Evolutionary conservation across 371 early-diverging fungal species (phyloP).

Genomic region (Syncephalastrum monosporum): DNA sequence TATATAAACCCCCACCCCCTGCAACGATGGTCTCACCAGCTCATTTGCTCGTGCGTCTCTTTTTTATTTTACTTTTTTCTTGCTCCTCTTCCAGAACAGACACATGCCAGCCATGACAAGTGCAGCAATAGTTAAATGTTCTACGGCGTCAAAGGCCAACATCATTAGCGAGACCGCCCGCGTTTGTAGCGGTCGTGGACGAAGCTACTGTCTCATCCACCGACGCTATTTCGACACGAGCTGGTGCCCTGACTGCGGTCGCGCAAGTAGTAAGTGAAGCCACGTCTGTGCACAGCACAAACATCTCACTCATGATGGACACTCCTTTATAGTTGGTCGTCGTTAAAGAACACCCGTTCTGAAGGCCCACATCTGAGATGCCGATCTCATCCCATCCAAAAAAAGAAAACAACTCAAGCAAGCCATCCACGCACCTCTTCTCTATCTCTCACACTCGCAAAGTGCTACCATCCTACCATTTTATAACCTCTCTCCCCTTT

Average conservation of each 20-base stretch:
- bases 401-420: constrained; percentile 6
- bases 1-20: too few relatives aligned
- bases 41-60: too few relatives aligned
- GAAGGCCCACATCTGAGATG: neutral
- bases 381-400: constrained; percentile 2
- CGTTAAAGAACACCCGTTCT: constrained; percentile 1
- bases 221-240: constrained; percentile 24
- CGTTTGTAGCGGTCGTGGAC: constrained; percentile 17
- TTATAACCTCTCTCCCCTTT: too few relatives aligned
- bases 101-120: too few relatives aligned
- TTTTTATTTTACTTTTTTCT: too few relatives aligned
- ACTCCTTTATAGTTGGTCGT: neutral
- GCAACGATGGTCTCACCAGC: too few relatives aligned
- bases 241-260: constrained; percentile 24
- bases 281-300: too few relatives aligned
- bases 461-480: too few relatives aligned
- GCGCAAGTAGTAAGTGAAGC: constrained; percentile 12
- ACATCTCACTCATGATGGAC: neutral
- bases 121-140: too few relatives aligned
- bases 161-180: constrained; percentile 3
- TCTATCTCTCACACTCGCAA: too few relatives aligned
- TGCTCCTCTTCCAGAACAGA: too few relatives aligned
- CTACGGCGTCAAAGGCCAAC: too few relatives aligned
- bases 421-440: neutral
- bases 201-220: constrained; percentile 23